Evolutionary conservation across 148 eudicot species (phyloP).

Genomic region (Camellia granthamiana): DNA sequence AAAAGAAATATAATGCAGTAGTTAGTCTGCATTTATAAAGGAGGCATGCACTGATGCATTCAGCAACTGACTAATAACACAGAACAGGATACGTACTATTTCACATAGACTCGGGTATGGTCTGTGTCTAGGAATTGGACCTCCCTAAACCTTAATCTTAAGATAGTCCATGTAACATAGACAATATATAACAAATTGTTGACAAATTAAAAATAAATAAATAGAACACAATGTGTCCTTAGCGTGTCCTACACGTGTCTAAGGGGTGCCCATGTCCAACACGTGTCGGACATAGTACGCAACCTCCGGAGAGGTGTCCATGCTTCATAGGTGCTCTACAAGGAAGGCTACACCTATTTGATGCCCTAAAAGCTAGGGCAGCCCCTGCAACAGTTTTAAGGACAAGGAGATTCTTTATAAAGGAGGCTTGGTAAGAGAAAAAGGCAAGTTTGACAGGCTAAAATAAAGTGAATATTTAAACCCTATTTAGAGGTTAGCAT

Average conservation of each 20-base stretch:
- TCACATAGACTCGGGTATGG: background rate
- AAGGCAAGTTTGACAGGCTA: background rate
- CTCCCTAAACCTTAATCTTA: too few species aligned
- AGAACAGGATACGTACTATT: background rate
- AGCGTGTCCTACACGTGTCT: too few species aligned
- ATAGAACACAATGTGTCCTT: too few species aligned
- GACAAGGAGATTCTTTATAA: too few species aligned
- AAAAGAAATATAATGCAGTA: background rate
- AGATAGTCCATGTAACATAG: too few species aligned
- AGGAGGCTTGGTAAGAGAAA: background rate
- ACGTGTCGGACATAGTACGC: too few species aligned
- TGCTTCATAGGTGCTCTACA: too few species aligned
- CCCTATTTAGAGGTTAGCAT: background rate
- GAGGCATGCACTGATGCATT: slow-evolving; percentile 1
- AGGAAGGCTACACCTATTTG: background rate
- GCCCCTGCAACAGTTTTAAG: background rate
- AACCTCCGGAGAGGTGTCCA: too few species aligned
- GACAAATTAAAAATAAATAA: too few species aligned
- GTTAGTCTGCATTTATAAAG: background rate
- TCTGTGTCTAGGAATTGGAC: background rate
- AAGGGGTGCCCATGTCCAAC: too few species aligned
- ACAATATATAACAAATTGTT: too few species aligned
- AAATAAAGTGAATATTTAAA: background rate
- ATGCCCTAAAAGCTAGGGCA: background rate
- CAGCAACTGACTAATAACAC: background rate